These are phyloP conservation scores for Syzygium aqueum DNA, from an alignment of 345 rosid species.

Conservation along the genomic window DNA sequence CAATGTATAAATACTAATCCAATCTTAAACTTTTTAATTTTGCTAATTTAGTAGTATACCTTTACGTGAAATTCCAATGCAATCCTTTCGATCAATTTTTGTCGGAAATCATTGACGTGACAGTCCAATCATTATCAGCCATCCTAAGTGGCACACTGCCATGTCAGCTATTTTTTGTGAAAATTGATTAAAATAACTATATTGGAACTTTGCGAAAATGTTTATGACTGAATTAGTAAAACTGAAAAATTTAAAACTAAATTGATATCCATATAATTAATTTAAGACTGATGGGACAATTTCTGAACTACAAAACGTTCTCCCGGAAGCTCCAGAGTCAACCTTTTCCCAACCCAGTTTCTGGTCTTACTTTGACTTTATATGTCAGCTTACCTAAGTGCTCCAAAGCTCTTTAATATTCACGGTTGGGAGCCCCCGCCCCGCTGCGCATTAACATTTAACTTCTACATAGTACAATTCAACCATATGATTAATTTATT, in stretches of 20 bases:
- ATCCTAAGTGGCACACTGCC: fast-evolving
- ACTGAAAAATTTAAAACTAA: background rate
- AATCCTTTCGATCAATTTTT: too few species aligned
- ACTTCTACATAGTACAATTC: too few species aligned
- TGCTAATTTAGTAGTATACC: background rate
- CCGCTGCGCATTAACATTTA: too few species aligned
- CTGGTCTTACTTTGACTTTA: background rate
- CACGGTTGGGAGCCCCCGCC: background rate
- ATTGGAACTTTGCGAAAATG: fast-evolving
- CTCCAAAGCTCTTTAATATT: background rate
- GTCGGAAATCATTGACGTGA: fast-evolving
- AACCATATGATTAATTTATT: too few species aligned
- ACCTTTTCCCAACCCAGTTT: background rate
- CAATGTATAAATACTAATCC: background rate
- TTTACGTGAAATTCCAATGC: background rate
- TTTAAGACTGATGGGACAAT: background rate
- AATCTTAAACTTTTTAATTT: too few species aligned
- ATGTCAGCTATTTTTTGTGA: background rate
- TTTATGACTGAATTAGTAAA: background rate
- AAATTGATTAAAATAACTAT: background rate
- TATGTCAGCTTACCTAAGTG: background rate
- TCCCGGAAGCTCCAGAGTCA: background rate
- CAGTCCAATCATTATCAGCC: fast-evolving
- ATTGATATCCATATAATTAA: fast-evolving
- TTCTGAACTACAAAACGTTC: background rate